Conservation (phyloP, 768 basidiomycete genomes). For the Pleurotus giganteus region DNA sequence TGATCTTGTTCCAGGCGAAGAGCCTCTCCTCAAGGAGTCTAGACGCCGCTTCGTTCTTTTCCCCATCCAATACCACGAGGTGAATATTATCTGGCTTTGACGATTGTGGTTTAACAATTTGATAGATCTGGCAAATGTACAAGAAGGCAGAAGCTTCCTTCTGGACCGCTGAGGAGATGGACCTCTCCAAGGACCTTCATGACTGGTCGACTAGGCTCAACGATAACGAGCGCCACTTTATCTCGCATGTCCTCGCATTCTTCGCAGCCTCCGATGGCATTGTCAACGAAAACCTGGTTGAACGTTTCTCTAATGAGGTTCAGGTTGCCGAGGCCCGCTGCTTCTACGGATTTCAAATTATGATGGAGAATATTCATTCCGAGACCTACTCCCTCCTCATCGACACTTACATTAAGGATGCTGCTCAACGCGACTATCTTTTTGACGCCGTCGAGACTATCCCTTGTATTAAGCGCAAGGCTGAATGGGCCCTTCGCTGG, state of each 20-base stretch:
- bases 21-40: constrained; percentile 78
- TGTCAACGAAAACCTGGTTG: constrained; percentile 93
- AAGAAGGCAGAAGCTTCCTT: constrained; percentile 93
- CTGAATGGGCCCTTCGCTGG: constrained; percentile 94
- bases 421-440: constrained; percentile 69
- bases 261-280: constrained; percentile 97
- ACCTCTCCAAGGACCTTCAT: constrained; percentile 78
- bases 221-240: constrained; percentile 81
- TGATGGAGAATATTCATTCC: constrained; percentile 98
- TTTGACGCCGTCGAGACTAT: constrained; percentile 95
- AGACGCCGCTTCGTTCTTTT: constrained; percentile 87
- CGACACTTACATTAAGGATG: constrained; percentile 90
- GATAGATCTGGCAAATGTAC: constrained; percentile 92
- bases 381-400: constrained; percentile 97
- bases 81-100: constrained; percentile 28
- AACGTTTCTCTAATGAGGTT: constrained; percentile 91
- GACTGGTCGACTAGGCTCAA: constrained; percentile 87
- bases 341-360: constrained; percentile 98
- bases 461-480: constrained; percentile 89
- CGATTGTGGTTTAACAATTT: neutral
- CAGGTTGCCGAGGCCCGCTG: constrained; percentile 91
- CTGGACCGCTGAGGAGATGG: constrained; percentile 93
- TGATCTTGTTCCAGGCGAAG: constrained; percentile 48
- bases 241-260: constrained; percentile 92
- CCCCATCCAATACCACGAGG: constrained; percentile 91